phyloP scores from a whole-genome alignment of 1,139 yeast species.

The Hansenula sp. region DNA sequence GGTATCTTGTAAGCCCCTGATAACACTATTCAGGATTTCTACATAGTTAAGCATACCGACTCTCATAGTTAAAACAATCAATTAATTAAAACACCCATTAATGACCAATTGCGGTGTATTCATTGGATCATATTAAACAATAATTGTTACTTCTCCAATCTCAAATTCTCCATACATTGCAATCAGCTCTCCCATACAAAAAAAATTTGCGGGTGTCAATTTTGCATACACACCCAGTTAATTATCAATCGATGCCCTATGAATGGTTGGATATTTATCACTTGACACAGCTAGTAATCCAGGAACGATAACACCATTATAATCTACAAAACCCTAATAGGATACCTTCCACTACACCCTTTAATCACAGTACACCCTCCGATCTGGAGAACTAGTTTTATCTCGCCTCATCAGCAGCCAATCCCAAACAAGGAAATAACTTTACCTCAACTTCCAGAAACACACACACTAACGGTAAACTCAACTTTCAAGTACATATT shows the following conservation, averaged over 20 bases:
- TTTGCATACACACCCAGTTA: not conserved
- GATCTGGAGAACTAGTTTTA: too few relatives aligned
- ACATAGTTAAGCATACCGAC: not conserved
- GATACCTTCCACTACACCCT: too few relatives aligned
- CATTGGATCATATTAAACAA: not conserved
- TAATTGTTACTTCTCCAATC: not conserved
- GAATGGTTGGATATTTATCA: not conserved
- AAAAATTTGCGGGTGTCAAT: not conserved
- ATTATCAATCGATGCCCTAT: not conserved
- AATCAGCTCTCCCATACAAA: not conserved
- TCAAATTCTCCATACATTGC: not conserved
- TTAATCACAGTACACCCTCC: too few relatives aligned
- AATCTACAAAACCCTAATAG: not conserved
- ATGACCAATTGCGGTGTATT: not conserved
- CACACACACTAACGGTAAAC: too few relatives aligned
- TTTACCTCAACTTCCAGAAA: too few relatives aligned
- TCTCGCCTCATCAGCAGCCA: constrained; percentile 1
- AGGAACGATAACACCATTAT: not conserved
- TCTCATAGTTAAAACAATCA: too few relatives aligned
- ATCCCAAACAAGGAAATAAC: not conserved
- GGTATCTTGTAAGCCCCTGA: too few relatives aligned
- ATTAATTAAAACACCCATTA: not conserved
- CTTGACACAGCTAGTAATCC: not conserved
- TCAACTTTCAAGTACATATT: too few relatives aligned
- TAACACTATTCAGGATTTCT: too few relatives aligned